phyloP scores from a whole-genome alignment of 1,284 basidiomycete species.

The Ustilago xerochloae region DNA sequence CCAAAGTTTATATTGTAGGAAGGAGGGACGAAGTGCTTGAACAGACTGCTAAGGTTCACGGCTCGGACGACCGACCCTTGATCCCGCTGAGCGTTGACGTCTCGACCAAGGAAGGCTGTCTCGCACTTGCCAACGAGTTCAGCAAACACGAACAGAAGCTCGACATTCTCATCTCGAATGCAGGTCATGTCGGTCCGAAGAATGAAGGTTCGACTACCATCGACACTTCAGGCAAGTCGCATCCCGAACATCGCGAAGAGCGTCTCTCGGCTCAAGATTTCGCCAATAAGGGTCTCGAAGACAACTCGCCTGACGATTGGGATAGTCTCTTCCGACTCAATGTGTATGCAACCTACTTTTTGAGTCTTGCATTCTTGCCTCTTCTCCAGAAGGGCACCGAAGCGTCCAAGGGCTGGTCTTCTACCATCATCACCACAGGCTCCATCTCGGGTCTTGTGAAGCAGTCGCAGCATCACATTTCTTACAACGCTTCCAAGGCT shows the following conservation, averaged over 20 bases:
- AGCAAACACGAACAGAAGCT: conserved; percentile 44
- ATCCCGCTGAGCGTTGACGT: conserved; percentile 44
- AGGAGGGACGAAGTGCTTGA: conserved; percentile 43
- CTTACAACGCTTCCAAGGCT: conserved; percentile 56
- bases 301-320: conserved; percentile 57
- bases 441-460: conserved; percentile 50
- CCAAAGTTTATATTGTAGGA: conserved; percentile 77
- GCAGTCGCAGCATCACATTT: conserved; percentile 51
- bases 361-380: conserved; percentile 51
- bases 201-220: conserved; percentile 51
- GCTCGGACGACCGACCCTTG: conserved; percentile 32
- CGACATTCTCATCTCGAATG: conserved; percentile 53
- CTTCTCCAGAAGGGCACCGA: conserved; percentile 45
- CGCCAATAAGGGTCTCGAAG: conserved; percentile 43
- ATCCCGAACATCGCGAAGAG: conserved; percentile 47
- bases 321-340: conserved; percentile 54
- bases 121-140: conserved; percentile 37
- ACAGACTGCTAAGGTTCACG: conserved; percentile 44
- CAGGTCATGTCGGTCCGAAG: conserved; percentile 46
- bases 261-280: conserved; percentile 39
- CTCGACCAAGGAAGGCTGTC: conserved; percentile 42
- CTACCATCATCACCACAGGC: conserved; percentile 43
- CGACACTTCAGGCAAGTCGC: conserved; percentile 35
- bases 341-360: conserved; percentile 46
- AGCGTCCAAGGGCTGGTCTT: conserved; percentile 33